These are phyloP conservation scores for Tranzscheliella williamsii DNA, from an alignment of 1,284 basidiomycete genomes.

Conservation along the genomic window DNA sequence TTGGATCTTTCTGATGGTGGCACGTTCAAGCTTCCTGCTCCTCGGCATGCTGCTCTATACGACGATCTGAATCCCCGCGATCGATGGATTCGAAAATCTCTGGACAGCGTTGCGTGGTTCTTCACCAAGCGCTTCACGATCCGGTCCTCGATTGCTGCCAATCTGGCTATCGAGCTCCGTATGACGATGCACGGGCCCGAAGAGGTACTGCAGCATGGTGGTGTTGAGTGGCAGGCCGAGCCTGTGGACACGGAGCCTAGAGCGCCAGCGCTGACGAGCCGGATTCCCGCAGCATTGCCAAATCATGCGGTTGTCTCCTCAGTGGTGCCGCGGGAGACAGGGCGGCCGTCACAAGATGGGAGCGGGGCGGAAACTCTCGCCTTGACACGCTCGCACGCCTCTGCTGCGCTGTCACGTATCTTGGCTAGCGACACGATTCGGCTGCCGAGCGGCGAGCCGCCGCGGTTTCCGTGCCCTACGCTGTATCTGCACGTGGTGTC, in stretches of 20 bases:
- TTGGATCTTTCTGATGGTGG: slow-evolving; percentile 11
- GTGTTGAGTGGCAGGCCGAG: slow-evolving; percentile 31
- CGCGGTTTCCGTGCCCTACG: slow-evolving; percentile 15
- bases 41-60: slow-evolving; percentile 7
- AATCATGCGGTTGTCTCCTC: slow-evolving; percentile 11
- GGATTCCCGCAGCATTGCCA: not conserved
- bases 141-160: slow-evolving; percentile 2
- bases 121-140: slow-evolving; percentile 13
- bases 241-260: slow-evolving; percentile 4
- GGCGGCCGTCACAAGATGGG: not conserved
- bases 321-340: slow-evolving; percentile 12
- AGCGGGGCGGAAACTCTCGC: slow-evolving; percentile 6
- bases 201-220: slow-evolving; percentile 15
- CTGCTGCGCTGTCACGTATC: slow-evolving; percentile 3
- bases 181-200: slow-evolving; percentile 19
- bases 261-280: not conserved
- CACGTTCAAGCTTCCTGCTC: slow-evolving; percentile 9
- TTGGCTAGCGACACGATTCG: slow-evolving; percentile 22
- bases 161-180: slow-evolving; percentile 16
- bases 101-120: slow-evolving; percentile 15
- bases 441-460: not conserved
- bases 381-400: not conserved
- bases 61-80: slow-evolving; percentile 16
- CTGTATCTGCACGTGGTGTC: slow-evolving; percentile 16
- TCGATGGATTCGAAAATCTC: slow-evolving; percentile 12